These are phyloP conservation scores for Tulasnella sp. DNA, from an alignment of 768 basidiomycete species.

Conservation along the genomic window DNA sequence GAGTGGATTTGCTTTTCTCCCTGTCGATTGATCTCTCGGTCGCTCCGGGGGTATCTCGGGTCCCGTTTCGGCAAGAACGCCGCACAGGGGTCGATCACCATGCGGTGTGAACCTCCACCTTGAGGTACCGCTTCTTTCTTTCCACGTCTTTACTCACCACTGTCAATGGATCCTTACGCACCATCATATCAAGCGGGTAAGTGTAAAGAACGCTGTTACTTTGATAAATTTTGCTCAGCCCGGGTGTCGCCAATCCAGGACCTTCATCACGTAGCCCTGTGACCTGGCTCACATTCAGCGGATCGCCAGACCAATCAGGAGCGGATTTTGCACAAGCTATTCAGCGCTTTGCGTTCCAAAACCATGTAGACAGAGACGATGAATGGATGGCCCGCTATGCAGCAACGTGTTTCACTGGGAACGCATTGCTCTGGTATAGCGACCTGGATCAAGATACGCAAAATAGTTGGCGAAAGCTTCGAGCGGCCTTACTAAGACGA, in stretches of 20 bases:
- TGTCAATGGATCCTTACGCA: background rate
- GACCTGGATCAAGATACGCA: conserved; percentile 13
- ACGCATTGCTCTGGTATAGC: conserved; percentile 17
- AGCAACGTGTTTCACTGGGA: conserved; percentile 15
- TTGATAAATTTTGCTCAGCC: background rate
- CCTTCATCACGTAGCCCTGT: background rate
- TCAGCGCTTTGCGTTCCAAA: conserved; percentile 17
- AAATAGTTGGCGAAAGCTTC: background rate
- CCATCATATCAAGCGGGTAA: background rate
- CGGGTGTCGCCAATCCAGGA: background rate
- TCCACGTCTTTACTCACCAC: background rate
- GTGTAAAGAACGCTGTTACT: background rate
- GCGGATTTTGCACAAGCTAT: conserved; percentile 19
- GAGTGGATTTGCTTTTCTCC: background rate
- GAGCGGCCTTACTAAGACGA: background rate
- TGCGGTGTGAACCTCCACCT: conserved; percentile 12
- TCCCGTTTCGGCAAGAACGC: background rate
- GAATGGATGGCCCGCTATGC: conserved; percentile 23
- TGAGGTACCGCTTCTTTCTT: background rate
- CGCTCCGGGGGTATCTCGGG: no score
- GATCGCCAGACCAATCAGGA: background rate
- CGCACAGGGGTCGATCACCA: background rate
- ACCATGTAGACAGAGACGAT: background rate
- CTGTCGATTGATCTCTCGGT: background rate
- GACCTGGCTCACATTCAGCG: conserved; percentile 18